Evolutionary conservation across 2,329 filamentous ascomycete species (phyloP).

Genomic region (Xylaria sp.): DNA sequence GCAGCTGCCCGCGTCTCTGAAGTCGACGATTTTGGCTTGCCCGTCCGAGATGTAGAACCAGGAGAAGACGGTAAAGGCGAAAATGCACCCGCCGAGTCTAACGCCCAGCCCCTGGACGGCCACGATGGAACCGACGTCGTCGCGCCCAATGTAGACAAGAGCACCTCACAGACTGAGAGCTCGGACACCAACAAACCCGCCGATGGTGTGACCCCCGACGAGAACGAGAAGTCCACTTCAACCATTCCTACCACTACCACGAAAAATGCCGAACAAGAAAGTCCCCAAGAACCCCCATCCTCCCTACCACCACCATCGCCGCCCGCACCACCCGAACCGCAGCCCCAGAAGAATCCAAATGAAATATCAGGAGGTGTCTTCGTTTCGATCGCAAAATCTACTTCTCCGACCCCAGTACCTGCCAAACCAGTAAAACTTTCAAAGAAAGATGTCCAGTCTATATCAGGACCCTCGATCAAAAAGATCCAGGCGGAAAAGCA

Average conservation of each 20-base stretch:
- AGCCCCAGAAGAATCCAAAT: constrained; percentile 17
- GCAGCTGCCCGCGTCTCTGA: constrained; percentile 38
- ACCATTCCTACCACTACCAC: constrained; percentile 11
- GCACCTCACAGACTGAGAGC: not conserved
- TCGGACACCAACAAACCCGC: constrained; percentile 3
- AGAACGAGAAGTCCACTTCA: constrained; percentile 17
- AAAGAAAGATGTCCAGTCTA: constrained; percentile 24
- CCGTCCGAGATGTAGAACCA: constrained; percentile 47
- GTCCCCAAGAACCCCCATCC: constrained; percentile 36
- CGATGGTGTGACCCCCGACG: constrained; percentile 7
- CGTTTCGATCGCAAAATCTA: constrained; percentile 8
- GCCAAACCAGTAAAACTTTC: constrained; percentile 19
- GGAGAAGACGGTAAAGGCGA: constrained; percentile 10
- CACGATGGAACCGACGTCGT: not conserved
- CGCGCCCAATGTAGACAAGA: not conserved
- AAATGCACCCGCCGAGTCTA: constrained; percentile 8
- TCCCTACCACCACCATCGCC: constrained; percentile 29
- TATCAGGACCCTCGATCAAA: constrained; percentile 30
- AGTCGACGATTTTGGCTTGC: constrained; percentile 67
- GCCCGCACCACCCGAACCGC: constrained; percentile 11
- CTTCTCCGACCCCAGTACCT: constrained; percentile 3
- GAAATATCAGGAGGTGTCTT: constrained; percentile 1
- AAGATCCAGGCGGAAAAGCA: constrained; percentile 30
- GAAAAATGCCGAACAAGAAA: constrained; percentile 37
- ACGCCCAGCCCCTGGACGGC: not conserved